Conservation (phyloP, 441 rosid species). For the Syzygium malaccense region DNA sequence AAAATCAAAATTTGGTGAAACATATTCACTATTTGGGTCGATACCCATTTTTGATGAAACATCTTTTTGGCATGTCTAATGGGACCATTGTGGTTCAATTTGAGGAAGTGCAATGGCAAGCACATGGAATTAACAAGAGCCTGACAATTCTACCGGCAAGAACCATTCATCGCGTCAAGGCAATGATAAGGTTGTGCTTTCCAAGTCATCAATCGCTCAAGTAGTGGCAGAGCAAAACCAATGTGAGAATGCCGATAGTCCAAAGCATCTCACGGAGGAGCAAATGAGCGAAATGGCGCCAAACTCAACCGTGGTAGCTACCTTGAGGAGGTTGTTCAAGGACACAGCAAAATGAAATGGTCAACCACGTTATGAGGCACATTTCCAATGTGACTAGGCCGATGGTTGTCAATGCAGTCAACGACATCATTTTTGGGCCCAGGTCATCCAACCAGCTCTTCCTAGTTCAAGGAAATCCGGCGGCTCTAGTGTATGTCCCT, state of each 20-base stretch:
- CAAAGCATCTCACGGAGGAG: not conserved
- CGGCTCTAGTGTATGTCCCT: not conserved
- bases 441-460: not conserved
- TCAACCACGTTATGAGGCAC: not conserved
- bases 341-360: not conserved
- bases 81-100: not conserved
- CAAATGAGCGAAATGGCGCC: not conserved
- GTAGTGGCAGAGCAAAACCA: not conserved
- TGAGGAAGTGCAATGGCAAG: not conserved
- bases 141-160: not conserved
- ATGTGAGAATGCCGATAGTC: not conserved
- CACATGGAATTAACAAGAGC: not conserved
- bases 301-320: not conserved
- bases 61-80: not conserved
- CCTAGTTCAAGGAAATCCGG: not conserved
- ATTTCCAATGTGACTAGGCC: not conserved
- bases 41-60: not conserved
- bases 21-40: not conserved
- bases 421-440: not conserved
- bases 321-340: not conserved
- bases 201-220: not conserved
- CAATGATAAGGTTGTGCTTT: not conserved
- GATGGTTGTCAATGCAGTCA: not conserved
- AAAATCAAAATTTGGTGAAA: not conserved
- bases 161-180: not conserved